Evolutionary conservation across 352 stramenopile species (phyloP), one percentile per base, ranked within the genome.

Genomic region (Globisporangium polare): DNA sequence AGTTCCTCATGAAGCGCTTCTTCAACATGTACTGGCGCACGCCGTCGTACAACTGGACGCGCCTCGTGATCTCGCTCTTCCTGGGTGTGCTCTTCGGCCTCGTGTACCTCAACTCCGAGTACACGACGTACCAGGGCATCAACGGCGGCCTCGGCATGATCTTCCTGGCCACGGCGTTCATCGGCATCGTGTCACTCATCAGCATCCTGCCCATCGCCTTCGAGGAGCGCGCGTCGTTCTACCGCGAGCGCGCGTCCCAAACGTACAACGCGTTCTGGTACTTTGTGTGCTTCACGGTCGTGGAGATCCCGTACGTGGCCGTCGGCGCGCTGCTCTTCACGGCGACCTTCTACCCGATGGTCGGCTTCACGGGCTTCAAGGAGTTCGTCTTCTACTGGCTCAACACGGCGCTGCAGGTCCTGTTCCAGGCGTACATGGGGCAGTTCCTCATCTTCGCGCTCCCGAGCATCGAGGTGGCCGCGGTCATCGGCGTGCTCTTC

Each of bases 171-270:
- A 79, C 87, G 9, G 35, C 89, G 27, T 97, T 97, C 61, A 74
- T 88, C 45, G 69, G 75, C 55, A 75, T 94, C 49, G 83, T 91
- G 18, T 79, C 74, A 31, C 77, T 96, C 53, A 73, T 90, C 50
- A 86, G 68, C 4, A 74, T 89, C 18, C 50, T 97, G 3, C 75
- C 86, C 10, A 67, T 96, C 12, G 75, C 94, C 46, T 75, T 86
- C 56, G 73, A 83, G 47, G 87, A 98, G 53, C 80, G 92, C 43
- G 85, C 86, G 35, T 83, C 90, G 43, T 98, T 94, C 66, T 97
- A 97, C 73, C 72, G 88, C 3, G 90, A 97, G 63, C 85, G 91
- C 33, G 75, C 81, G n/a, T 78, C 85, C 1, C 61, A 83, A 53
- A 96, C 93, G 71, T 98, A 97, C 59, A 69, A 74, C 20, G 59